These are phyloP conservation scores for Saccharomyces hybrid DNA, from an alignment of 1,139 yeast genomes.

Conservation along the genomic window DNA sequence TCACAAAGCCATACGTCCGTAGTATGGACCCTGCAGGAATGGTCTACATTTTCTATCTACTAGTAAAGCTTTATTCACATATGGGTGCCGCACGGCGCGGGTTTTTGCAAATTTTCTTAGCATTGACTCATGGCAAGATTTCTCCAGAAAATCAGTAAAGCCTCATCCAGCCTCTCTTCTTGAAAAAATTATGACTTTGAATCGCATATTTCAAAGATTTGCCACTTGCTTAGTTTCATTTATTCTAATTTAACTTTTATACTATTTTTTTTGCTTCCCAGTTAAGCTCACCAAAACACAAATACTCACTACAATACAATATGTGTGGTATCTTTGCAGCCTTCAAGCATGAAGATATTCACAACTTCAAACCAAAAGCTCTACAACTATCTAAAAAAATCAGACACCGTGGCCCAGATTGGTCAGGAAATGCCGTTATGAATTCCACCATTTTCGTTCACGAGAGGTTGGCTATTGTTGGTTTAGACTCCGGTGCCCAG, in stretches of 20 bases:
- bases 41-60: not conserved
- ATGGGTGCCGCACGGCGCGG: not conserved
- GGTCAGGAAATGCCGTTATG: slow-evolving; percentile 83
- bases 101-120: not conserved
- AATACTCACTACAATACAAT: not conserved
- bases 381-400: slow-evolving; percentile 82
- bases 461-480: slow-evolving; percentile 94
- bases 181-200: not conserved
- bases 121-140: slow-evolving; percentile 2
- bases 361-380: slow-evolving; percentile 77
- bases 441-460: slow-evolving; percentile 80
- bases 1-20: not conserved
- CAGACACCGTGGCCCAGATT: slow-evolving; percentile 98
- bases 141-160: slow-evolving; percentile 8
- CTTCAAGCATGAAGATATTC: slow-evolving; percentile 70
- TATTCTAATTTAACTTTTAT: not conserved
- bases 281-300: not conserved
- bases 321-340: slow-evolving; percentile 99
- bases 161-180: not conserved
- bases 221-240: not conserved
- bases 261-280: not conserved
- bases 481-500: slow-evolving; percentile 95
- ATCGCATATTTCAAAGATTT: not conserved
- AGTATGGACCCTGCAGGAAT: not conserved
- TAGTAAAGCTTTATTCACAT: not conserved